Evolutionary conservation across 1,284 basidiomycete species (phyloP), one percentile per base, ranked within the genome.

Genomic region (Fistulinella staudtii): DNA sequence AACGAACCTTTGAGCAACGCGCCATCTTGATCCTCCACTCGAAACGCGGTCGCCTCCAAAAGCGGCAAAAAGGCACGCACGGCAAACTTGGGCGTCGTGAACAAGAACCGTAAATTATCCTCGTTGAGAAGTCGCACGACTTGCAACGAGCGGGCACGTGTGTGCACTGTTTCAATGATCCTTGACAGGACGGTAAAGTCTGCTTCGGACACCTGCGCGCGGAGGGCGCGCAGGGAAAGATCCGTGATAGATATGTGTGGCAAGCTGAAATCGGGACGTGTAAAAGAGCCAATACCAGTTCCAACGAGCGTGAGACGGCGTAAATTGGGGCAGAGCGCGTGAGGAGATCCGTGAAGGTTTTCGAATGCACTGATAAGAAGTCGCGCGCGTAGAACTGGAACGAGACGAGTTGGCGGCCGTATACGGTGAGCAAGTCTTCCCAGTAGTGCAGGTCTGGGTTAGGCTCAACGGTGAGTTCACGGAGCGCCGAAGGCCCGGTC

Each of bases 11-110:
- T n/a, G 3, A 61, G 33, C 18, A 51, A 46, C 30, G 46, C 15
- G 0, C 60, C 61, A 0, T 62, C 43, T n/a, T 37, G 8, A 31
- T 64, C 60, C 42, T 65, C 61, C 5, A 64, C 1, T 4, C 57
- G 57, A 25, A 64, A 47, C 1, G 41, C 8, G 3, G 27, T 4
- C 1, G 7, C 29, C 3, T 36, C 43, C 18, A 45, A 28, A 21
- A 52, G 45, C 6, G 46, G 45, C 14, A 15, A 13, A 11, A 63
- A 36, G 9, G 29, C 41, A 2, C 33, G 43, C 22, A 43, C 22
- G 3, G 49, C 45, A 29, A 51, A 36, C 21, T 50, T 51, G 27
- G 45, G 53, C 2, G 39, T 31, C 18, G 27, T 51, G 38, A 60
- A 38, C 29, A 62, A 40, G 38, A 49, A 47, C 4, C 39, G 43